These are phyloP conservation scores for Taphrina communis DNA, from an alignment of 1,139 yeast species.

Conservation along the genomic window DNA sequence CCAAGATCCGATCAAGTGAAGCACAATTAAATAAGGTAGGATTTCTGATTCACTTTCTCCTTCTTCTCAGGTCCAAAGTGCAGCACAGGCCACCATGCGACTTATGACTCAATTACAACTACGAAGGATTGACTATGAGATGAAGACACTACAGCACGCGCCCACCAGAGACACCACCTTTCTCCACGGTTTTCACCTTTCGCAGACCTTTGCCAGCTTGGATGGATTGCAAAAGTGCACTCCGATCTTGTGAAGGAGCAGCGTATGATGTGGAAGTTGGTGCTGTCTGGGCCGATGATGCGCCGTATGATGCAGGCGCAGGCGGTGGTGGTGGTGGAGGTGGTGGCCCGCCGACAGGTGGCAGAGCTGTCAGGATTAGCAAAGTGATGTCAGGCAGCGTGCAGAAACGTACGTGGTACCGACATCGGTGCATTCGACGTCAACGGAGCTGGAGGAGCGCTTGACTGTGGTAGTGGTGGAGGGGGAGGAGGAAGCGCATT, in stretches of 20 bases:
- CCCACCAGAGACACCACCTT: conserved; percentile 54
- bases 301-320: conserved; percentile 14
- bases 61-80: background rate
- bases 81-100: background rate
- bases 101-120: background rate
- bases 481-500: conserved; percentile 47
- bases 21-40: no score
- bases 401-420: conserved; percentile 46
- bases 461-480: conserved; percentile 46
- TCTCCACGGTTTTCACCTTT: conserved; percentile 75
- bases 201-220: conserved; percentile 76
- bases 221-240: conserved; percentile 85
- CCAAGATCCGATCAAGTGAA: no score
- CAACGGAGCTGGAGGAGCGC: conserved; percentile 43
- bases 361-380: conserved; percentile 43
- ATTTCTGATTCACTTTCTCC: no score
- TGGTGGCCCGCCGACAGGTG: conserved; percentile 45
- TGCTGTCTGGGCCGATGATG: background rate
- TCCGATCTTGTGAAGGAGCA: conserved; percentile 53
- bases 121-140: background rate
- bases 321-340: conserved; percentile 46
- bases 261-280: background rate
- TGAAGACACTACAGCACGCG: conserved; percentile 16
- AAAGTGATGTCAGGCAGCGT: background rate
- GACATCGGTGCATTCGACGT: background rate